Base-by-base conservation (phyloP, 305 asterid species). In the Euphrasia arctica region DNA sequence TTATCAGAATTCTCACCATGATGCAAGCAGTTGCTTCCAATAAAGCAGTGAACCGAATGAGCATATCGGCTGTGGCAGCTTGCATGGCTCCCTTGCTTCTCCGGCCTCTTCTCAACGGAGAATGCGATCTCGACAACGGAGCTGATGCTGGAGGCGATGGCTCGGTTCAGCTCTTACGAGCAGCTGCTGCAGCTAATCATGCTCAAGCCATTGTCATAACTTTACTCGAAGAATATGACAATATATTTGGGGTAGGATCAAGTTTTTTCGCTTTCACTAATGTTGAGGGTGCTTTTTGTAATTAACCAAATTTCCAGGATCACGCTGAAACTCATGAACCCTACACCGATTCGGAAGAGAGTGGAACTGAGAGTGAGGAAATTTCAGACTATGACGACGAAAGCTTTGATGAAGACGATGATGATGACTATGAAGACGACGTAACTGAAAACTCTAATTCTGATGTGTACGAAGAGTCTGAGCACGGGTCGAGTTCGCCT, bases 111-210 rank as follows among this genome's bases (percentile, higher is more conserved):
- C 89, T 94, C 73, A 86, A 91, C 65, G 99, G 99, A 25, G 99
- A 94, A 66, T 91, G 97, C 77, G 99, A 94, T 59, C 88, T 91
- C 51, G 95, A 81, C 54, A 70, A 83, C 57, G 82, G 79, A 75
- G 74, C 83, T 51, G 88, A 88, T 77, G 75, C 86, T 75, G 95
- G 85, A 50, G 98, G 91, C 63, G 99, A 94, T 82, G 87, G 90
- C 66, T 89, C 98, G 62, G 75, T 85, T 55, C 97, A 83, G 74
- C 99, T 94, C 73, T 58, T 94, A 77, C 97, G 88, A 81, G 99
- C 99, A 67, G 99, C 99, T 34, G 99, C 99, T 63, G 99, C 99
- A 57, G 99, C 99, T 61, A 94, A 94, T 81, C 96, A 91, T 80
- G 99, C 99, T 77, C 99, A 94, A 75, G 97, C 98, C 75, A 94